Percentiles rank a stretch among this genome's conserved stretches.
Evolutionary conservation across 192 early-diverging fungal species (phyloP).

Genomic region (Chytriomyces sp.): DNA sequence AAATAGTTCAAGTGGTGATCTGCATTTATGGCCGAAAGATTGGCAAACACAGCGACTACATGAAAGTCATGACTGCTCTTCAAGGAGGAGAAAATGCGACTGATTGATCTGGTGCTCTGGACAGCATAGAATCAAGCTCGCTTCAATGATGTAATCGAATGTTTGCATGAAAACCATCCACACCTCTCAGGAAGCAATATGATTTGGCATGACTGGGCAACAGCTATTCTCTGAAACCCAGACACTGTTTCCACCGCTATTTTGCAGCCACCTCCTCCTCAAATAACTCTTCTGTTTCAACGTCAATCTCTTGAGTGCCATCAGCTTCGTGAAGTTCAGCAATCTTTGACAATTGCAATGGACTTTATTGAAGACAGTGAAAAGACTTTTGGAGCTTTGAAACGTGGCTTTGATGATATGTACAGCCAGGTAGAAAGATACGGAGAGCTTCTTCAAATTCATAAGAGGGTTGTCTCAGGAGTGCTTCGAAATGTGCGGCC

Average conservation of each 20-base stretch:
- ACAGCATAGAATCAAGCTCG: slow-evolving; percentile 6
- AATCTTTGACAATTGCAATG: background rate
- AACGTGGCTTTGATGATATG: background rate
- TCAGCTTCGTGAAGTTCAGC: background rate
- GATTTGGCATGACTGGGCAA: no score
- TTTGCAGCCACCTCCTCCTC: background rate
- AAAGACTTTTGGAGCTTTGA: background rate
- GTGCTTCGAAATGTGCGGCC: background rate
- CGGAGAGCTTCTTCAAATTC: background rate
- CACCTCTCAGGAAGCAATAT: background rate
- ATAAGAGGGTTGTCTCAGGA: background rate
- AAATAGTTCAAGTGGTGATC: no score
- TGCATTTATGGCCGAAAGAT: no score
- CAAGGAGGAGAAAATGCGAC: no score
- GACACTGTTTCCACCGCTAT: no score
- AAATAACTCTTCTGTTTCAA: slow-evolving; percentile 9
- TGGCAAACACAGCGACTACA: no score
- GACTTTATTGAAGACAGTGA: background rate
- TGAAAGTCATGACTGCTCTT: no score
- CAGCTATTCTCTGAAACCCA: no score
- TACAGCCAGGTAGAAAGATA: background rate
- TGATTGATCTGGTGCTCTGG: background rate
- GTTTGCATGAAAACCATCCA: background rate
- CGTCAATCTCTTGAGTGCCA: background rate
- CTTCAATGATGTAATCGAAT: background rate